These are phyloP conservation scores for Leccinum fibrillosum DNA, from an alignment of 768 basidiomycete genomes.

Conservation along the genomic window DNA sequence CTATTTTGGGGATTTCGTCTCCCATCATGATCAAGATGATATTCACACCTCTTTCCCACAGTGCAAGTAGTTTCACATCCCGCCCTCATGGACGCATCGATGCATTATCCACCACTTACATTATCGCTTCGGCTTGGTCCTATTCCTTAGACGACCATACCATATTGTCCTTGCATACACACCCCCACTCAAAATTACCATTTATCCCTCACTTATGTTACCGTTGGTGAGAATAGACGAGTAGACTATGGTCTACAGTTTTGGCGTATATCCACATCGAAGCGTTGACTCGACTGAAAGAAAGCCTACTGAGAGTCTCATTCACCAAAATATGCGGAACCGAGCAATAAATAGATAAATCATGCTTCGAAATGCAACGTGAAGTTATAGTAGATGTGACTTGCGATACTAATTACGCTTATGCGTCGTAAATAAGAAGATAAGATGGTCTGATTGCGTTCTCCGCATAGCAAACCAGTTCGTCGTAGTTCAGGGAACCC, in stretches of 20 bases:
- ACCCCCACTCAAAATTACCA: constrained; percentile 30
- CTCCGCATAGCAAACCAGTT: constrained; percentile 66
- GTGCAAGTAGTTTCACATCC: constrained; percentile 23
- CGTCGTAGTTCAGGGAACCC: constrained; percentile 66
- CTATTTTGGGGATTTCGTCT: constrained; percentile 5
- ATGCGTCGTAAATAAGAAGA: constrained; percentile 63
- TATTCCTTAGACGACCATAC: constrained; percentile 36
- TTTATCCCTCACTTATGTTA: constrained; percentile 1
- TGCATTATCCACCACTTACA: constrained; percentile 18
- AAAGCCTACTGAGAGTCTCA: background rate
- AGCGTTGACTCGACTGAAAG: background rate
- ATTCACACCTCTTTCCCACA: background rate
- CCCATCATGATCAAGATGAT: background rate
- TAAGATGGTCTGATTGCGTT: constrained; percentile 73
- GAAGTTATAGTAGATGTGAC: background rate
- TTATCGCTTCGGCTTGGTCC: constrained; percentile 23
- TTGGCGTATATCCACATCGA: background rate
- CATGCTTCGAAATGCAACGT: background rate
- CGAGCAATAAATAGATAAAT: constrained; percentile 13
- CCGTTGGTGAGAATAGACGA: background rate
- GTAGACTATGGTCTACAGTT: background rate
- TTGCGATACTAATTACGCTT: background rate
- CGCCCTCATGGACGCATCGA: constrained; percentile 10
- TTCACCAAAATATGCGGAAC: background rate
- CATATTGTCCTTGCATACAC: constrained; percentile 22